A percentile compares a stretch with the other conserved stretches of the same genome.
Evolutionary conservation across 2,329 filamentous ascomycete genomes (phyloP).

Genomic region (Thermomyces lanuginosus): DNA sequence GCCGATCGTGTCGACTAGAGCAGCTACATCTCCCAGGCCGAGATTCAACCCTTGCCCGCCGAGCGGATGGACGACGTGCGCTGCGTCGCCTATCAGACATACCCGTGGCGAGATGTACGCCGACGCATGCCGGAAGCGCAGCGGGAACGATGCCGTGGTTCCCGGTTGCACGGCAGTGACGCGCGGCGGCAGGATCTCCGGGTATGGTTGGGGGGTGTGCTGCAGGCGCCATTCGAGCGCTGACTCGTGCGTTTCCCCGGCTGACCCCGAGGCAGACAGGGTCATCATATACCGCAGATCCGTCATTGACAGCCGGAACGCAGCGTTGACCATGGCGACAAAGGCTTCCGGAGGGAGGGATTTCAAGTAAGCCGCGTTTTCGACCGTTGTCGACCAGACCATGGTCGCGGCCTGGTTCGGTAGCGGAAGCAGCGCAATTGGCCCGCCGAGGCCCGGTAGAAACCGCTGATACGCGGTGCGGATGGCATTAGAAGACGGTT

Average conservation of each 20-base stretch:
- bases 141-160: slow-evolving; percentile 74
- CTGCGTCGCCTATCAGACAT: slow-evolving; percentile 82
- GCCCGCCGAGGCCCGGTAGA: slow-evolving; percentile 60
- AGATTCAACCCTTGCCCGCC: slow-evolving; percentile 91
- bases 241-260: slow-evolving; percentile 39
- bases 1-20: slow-evolving; percentile 56
- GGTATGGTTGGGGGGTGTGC: slow-evolving; percentile 43
- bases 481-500: slow-evolving; percentile 20
- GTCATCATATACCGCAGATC: slow-evolving; percentile 75
- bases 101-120: slow-evolving; percentile 83
- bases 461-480: slow-evolving; percentile 91
- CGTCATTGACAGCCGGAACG: slow-evolving; percentile 62
- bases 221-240: slow-evolving; percentile 71
- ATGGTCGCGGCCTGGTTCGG: slow-evolving; percentile 69
- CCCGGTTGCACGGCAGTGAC: slow-evolving; percentile 59
- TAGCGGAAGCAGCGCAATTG: slow-evolving; percentile 77
- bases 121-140: slow-evolving; percentile 84
- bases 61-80: slow-evolving; percentile 86
- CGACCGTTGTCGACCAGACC: slow-evolving; percentile 85
- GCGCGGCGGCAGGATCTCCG: slow-evolving; percentile 42
- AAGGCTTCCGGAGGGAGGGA: slow-evolving; percentile 57
- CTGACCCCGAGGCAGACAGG: slow-evolving; percentile 25
- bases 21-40: slow-evolving; percentile 74
- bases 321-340: slow-evolving; percentile 76
- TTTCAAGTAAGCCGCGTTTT: slow-evolving; percentile 65